Evolutionary conservation across 345 rosid genomes (phyloP).

Genomic region (Arabidopsis suecica): DNA sequence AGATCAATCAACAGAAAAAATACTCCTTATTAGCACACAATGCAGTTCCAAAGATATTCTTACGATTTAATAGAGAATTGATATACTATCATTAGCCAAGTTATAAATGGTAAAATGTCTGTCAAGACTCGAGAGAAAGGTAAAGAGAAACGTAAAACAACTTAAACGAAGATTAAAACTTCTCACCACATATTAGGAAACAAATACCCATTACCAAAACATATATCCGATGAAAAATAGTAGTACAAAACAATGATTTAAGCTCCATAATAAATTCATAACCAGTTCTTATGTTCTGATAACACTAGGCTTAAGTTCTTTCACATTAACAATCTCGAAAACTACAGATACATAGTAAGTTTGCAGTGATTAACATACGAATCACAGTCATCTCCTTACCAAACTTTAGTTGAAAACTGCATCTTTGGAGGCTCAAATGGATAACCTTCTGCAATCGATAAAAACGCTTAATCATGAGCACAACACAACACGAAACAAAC

Average conservation of each 20-base stretch:
- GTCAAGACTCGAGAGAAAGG: background rate
- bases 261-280: background rate
- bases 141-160: background rate
- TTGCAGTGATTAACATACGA: background rate
- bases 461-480: background rate
- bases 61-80: background rate
- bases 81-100: background rate
- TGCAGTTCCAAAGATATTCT: background rate
- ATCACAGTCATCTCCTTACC: slow-evolving; percentile 59
- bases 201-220: background rate
- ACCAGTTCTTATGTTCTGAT: background rate
- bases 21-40: slow-evolving; percentile 1
- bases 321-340: slow-evolving; percentile 4
- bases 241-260: background rate
- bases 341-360: background rate
- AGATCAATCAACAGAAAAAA: slow-evolving; percentile 9
- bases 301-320: background rate
- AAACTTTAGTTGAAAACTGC: slow-evolving; percentile 96
- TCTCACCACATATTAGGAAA: slow-evolving; percentile 1
- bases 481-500: background rate
- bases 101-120: background rate
- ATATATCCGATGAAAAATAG: background rate
- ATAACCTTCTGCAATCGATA: slow-evolving; percentile 80
- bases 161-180: background rate
- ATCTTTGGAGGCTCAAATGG: slow-evolving; percentile 99